Conservation (phyloP, 108 stramenopile genomes). For the Parietichytrium sp. region DNA sequence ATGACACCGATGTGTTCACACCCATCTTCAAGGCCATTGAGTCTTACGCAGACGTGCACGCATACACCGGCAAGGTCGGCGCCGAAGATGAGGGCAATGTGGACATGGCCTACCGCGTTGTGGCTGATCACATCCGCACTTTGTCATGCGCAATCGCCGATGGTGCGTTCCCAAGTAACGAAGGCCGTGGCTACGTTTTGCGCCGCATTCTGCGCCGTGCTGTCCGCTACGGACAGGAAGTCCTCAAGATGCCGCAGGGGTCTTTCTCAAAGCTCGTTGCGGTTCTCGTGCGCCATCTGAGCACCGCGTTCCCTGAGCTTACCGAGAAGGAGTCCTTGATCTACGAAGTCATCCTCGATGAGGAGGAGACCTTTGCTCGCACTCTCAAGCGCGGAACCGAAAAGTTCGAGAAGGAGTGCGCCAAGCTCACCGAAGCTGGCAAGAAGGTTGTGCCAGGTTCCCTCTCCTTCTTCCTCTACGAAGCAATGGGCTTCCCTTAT, state of each 20-base stretch:
- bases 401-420: slow-evolving; percentile 82
- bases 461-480: slow-evolving; percentile 90
- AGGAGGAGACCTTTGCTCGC: slow-evolving; percentile 89
- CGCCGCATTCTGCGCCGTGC: slow-evolving; percentile 91
- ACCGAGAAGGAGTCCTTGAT: slow-evolving; percentile 73
- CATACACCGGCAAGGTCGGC: slow-evolving; percentile 86
- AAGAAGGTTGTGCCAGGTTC: slow-evolving; percentile 75
- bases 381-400: slow-evolving; percentile 91
- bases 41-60: slow-evolving; percentile 71
- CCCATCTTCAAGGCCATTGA: slow-evolving; percentile 88
- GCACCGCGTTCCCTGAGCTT: slow-evolving; percentile 88
- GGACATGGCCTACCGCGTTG: slow-evolving; percentile 98
- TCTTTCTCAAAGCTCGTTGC: slow-evolving; percentile 89
- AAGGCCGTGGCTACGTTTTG: slow-evolving; percentile 95
- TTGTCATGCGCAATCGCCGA: slow-evolving; percentile 95
- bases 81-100: slow-evolving; percentile 79
- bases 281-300: slow-evolving; percentile 78
- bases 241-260: slow-evolving; percentile 84
- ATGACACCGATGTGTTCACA: slow-evolving; percentile 96
- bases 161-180: slow-evolving; percentile 94
- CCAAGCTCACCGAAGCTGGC: slow-evolving; percentile 21
- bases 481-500: slow-evolving; percentile 94
- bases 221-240: slow-evolving; percentile 90
- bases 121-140: slow-evolving; percentile 97
- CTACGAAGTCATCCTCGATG: slow-evolving; percentile 78